Percentiles rank a stretch among this genome's conserved stretches.
Conservation (phyloP, 495 filamentous ascomycete species). For the Trichoderma erinaceum region DNA sequence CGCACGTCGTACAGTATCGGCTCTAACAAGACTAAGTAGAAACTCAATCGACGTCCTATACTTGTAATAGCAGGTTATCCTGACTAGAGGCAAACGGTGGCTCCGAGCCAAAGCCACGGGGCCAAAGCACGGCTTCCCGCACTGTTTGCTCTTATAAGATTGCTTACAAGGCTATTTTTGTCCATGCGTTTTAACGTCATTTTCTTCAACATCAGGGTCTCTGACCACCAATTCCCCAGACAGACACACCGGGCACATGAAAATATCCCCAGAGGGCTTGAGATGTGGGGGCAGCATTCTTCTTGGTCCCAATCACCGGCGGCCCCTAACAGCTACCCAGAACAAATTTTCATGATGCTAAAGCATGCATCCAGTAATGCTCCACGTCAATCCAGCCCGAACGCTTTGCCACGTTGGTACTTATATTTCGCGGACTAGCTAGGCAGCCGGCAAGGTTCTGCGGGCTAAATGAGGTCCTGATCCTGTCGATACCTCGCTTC, state of each 20-base stretch:
- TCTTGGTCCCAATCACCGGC: background rate
- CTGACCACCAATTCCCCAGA: background rate
- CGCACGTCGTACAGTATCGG: too few species aligned
- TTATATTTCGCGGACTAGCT: background rate
- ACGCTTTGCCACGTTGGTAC: slow-evolving; percentile 7
- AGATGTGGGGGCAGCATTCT: background rate
- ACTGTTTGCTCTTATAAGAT: background rate
- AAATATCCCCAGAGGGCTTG: background rate
- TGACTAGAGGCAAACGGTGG: too few species aligned
- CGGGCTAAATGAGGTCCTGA: background rate
- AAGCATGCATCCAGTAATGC: background rate
- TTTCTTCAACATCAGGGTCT: background rate
- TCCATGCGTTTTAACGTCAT: background rate
- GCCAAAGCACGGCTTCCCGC: background rate
- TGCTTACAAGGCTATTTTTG: background rate
- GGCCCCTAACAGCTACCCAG: background rate
- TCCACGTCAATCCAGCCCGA: background rate
- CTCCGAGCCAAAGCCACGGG: too few species aligned
- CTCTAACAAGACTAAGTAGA: too few species aligned
- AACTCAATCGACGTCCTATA: too few species aligned
- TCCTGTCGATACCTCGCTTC: slow-evolving; percentile 7
- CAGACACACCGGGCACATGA: background rate
- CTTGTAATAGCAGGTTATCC: too few species aligned
- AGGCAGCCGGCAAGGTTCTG: background rate
- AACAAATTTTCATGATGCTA: background rate